Evolutionary conservation across 768 basidiomycete species (phyloP).

Genomic region (Xerocomellus dryophilus): DNA sequence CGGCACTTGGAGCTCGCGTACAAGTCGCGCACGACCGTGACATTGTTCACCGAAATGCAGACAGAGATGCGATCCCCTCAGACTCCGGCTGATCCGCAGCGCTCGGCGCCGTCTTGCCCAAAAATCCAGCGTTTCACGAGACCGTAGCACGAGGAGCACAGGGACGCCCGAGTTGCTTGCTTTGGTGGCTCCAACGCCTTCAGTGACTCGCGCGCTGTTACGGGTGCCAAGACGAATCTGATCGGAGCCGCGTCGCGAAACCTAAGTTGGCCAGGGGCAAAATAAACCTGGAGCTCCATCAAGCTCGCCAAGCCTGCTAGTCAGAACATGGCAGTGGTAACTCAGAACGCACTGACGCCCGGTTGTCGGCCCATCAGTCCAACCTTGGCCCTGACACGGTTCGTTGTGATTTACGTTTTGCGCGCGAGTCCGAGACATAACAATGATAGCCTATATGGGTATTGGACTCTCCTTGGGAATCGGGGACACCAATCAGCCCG

Average conservation of each 20-base stretch:
- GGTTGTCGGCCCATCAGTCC: background rate
- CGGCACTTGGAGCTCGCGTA: background rate
- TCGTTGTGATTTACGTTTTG: constrained; percentile 23
- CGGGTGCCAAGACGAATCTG: background rate
- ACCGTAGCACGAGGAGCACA: background rate
- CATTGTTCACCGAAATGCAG: background rate
- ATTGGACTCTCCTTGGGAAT: background rate
- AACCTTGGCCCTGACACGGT: constrained; percentile 12
- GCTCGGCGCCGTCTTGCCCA: background rate
- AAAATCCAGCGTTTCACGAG: background rate
- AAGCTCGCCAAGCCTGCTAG: constrained; percentile 2
- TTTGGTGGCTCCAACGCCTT: background rate
- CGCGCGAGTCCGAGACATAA: background rate
- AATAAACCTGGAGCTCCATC: constrained; percentile 6
- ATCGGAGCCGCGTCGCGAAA: background rate
- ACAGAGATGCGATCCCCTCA: background rate
- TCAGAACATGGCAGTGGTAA: background rate
- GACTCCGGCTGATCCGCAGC: background rate
- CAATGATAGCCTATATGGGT: background rate
- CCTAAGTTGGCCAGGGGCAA: background rate
- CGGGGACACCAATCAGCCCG: background rate
- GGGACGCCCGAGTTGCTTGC: background rate
- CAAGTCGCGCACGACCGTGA: too few species aligned
- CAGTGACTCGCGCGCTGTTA: background rate
- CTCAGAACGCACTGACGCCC: background rate